Base-by-base conservation (phyloP, 768 basidiomycete species). In the Rhodocollybia butyracea region DNA sequence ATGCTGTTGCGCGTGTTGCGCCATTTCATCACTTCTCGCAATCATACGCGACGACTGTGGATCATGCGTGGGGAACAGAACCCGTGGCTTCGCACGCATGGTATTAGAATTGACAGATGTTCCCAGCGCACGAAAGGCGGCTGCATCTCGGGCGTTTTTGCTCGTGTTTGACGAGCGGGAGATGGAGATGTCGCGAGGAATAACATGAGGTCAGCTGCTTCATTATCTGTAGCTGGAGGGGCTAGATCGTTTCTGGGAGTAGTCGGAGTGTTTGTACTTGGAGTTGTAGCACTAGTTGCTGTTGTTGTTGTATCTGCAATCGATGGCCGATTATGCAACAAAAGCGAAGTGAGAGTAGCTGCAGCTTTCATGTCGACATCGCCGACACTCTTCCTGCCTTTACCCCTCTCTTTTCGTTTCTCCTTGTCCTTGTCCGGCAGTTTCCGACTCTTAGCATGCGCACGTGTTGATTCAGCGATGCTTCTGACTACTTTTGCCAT, bases 111-210 rank as follows among this genome's bases (percentile, higher is more conserved):
- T 48, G 31, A 21, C 21, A 21, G 34, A 22, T 13, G 38, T 21
- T 26, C 80, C 76, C 19, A 89, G 72, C 15, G 79, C 74, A 41
- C 85, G 77, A 63, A 76, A 86, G 17, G 85, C 79, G 5, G 78
- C 76, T 31, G 75, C 59, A 61, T 89, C 86, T 59, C 75, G 79
- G 5, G 74, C 63, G 39, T 83, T 81, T 32, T 78, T 81, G 40
- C 76, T 77, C 15, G 76, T 69, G 13, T 31, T 36, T 80, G 79
- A 38, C 89, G 83, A 19, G 77, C 88, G 8, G 91, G 91, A 0
- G 89, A 91, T 0, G 91, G 91, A 1, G 89, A 91, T 5, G 90
- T 91, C 39, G 91, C 91, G 48, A 94, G 80, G 70, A 82, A 89
- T 21, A 93, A 73, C 83, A 94, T 88, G 41, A 92, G 70, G 64